Evolutionary conservation across 2,329 filamentous ascomycete genomes (phyloP), one percentile per base, ranked within the genome.

Genomic region (Diaporthe vaccinii): DNA sequence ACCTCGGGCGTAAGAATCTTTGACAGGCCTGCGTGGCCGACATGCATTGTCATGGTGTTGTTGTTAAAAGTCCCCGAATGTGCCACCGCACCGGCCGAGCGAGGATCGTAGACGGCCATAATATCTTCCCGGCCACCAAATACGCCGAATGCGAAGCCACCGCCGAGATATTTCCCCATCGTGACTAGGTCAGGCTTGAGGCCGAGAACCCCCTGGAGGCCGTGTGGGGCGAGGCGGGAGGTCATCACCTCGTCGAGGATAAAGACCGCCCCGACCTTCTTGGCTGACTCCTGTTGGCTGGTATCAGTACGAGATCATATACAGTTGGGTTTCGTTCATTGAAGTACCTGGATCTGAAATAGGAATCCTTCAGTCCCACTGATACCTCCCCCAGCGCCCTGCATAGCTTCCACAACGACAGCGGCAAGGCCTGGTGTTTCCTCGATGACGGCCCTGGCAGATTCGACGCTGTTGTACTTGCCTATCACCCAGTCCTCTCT

Each of bases 191-290:
- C 92, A 0, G 92, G 91, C 2, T 82, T 84, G 10, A 92, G 80
- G 2, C 82, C 84, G 36, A 84, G 75, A 31, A 83, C 76, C 2
- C 81, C 79, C 8, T 87, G 85, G 4, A 91, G 80, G 0, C 92
- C 91, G 9, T 86, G 83, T 2, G 84, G 84, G 25, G 85, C 82
- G 39, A 93, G 82, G 2, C 92, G 86, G 4, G 90, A 92, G 0
- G 92, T 93, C 88, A 93, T 92, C 8, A 94, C 92, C 82, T 95
- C 93, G 80, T 95, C 93, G 20, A 93, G 84, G 49, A 95, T 91
- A 77, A 95, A 87, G 0, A 94, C 75, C 0, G 89, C 89, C 2
- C 88, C 89, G 0, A 28, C 34, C 31, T 69, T 69, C 65, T 69
- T 69, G 2, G 65, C 65, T 14, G 65, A 69, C 8, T 85, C 82